These are phyloP conservation scores for Tolypocladium sp. DNA, from an alignment of 2,329 filamentous ascomycete species.

Conservation along the genomic window DNA sequence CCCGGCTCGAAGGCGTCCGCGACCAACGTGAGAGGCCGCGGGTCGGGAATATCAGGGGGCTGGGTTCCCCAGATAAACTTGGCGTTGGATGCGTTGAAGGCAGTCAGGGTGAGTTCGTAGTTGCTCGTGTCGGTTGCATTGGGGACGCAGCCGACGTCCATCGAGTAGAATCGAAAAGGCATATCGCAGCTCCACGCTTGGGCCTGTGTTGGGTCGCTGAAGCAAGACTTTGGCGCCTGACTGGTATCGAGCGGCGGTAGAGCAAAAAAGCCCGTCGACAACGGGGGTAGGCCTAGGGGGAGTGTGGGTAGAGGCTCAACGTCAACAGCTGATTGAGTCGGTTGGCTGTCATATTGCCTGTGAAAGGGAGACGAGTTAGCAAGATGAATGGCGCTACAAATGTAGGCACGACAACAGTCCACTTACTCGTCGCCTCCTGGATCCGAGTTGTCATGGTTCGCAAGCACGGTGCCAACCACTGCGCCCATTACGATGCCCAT, in stretches of 20 bases:
- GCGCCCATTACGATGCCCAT: constrained; percentile 48
- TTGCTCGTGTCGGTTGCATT: constrained; percentile 18
- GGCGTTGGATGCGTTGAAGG: constrained; percentile 26
- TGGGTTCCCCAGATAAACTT: constrained; percentile 45
- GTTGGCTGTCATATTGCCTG: constrained; percentile 14
- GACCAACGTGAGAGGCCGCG: constrained; percentile 35
- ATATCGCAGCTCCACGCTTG: constrained; percentile 57
- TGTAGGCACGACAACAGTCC: background rate
- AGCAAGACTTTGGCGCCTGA: constrained; percentile 43
- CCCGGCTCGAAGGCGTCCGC: constrained; percentile 38
- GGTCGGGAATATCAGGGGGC: constrained; percentile 32
- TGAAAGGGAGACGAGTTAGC: constrained; percentile 1
- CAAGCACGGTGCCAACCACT: constrained; percentile 26
- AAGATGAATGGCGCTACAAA: background rate
- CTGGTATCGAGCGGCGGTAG: constrained; percentile 45
- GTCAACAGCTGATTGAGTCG: constrained; percentile 32
- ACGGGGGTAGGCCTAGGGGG: constrained; percentile 39
- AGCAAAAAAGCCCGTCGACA: constrained; percentile 45
- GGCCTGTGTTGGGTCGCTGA: constrained; percentile 44
- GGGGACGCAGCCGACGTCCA: constrained; percentile 26
- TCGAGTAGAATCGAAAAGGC: constrained; percentile 30
- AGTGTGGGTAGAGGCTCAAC: constrained; percentile 39
- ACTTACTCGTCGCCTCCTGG: constrained; percentile 14
- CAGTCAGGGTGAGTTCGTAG: constrained; percentile 32
- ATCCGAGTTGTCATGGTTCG: constrained; percentile 4